Evolutionary conservation across 169 alveolate species (phyloP), one percentile per base, ranked within the genome.

Genomic region (Cyclospora cayetanensis): DNA sequence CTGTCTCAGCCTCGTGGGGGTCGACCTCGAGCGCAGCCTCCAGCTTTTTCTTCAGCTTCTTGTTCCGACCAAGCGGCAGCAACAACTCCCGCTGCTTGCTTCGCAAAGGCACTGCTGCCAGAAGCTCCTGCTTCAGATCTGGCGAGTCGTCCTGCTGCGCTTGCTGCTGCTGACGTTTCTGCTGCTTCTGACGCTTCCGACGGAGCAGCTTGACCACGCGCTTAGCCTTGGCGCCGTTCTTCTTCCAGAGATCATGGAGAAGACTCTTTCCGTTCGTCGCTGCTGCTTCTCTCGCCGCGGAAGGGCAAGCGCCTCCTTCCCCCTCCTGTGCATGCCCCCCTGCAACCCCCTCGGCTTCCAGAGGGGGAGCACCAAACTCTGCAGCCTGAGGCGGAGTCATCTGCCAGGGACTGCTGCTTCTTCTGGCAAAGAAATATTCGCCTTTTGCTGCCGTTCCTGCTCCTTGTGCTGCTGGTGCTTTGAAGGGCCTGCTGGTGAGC

Each of bases 121-220:
- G 85, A 4, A 74, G 85, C 35, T 42, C 65, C 35, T 34, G n/a
- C 63, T 74, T 42, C 34, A 35, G 20, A 7, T 3, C 85, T 18
- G 9, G 60, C 60, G 9, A 18, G 22, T 34, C 37, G 46, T 66
- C 46, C 46, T 66, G 50, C 68, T 42, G 34, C 87, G 41, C 52
- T 53, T 35, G 68, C 87, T 41, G 87, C 87, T 42, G 41, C 87
- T 77, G 87, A 65, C 87, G 65, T 43, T 77, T 46, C 68, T 77
- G 70, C 70, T 46, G 70, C 87, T 46, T 42, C 87, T 42, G 43
- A n/a, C 70, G 70, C 31, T 77, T 46, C 65, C 87, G 68, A 27
- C 87, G 87, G 42, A 46, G 87, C 87, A 42, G 43, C 87, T 77
- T 42, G 31, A 46, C 68, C 29, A 43, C 70, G 25, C 87, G 87